Conservation (phyloP, 495 filamentous ascomycete species). For the Lophiotrema nucula region DNA sequence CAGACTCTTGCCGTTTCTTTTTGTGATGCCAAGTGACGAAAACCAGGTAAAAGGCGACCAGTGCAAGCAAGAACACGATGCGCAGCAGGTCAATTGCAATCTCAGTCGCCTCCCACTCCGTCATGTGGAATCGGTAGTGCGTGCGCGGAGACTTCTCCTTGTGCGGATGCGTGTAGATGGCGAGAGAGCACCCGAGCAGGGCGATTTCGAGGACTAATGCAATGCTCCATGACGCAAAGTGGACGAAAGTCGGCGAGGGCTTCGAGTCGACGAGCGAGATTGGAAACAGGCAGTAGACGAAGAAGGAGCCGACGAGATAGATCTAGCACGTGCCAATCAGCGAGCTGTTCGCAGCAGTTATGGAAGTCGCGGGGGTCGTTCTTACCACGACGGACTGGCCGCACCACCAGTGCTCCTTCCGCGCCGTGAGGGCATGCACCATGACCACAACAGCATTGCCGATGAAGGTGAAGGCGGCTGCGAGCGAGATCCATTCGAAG, state of each 20-base stretch:
- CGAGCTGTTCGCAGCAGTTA: conserved; percentile 3
- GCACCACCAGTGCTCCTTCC: conserved; percentile 83
- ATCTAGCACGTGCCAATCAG: conserved; percentile 49
- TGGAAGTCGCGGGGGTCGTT: conserved; percentile 20
- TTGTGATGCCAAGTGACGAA: conserved; percentile 46
- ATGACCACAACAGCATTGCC: conserved; percentile 74
- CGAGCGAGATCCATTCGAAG: conserved; percentile 72
- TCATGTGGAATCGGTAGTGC: conserved; percentile 51
- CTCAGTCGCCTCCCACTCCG: conserved; percentile 64
- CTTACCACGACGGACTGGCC: conserved; percentile 80
- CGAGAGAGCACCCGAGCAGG: conserved; percentile 63
- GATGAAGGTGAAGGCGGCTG: conserved; percentile 67
- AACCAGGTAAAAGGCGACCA: conserved; percentile 59
- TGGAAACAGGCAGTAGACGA: conserved; percentile 68
- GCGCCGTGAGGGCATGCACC: conserved; percentile 65
- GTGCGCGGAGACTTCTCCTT: conserved; percentile 49
- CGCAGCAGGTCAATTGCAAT: conserved; percentile 60
- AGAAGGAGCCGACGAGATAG: conserved; percentile 76
- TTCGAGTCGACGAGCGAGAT: conserved; percentile 78
- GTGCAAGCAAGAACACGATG: conserved; percentile 55
- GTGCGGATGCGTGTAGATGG: conserved; percentile 59
- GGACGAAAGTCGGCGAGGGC: conserved; percentile 68
- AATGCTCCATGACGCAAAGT: conserved; percentile 71
- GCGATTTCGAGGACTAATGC: conserved; percentile 65
- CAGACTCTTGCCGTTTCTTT: conserved; percentile 38